Conservation (phyloP, 2,329 filamentous ascomycete species). For the Cercospora zeae-maydis region DNA sequence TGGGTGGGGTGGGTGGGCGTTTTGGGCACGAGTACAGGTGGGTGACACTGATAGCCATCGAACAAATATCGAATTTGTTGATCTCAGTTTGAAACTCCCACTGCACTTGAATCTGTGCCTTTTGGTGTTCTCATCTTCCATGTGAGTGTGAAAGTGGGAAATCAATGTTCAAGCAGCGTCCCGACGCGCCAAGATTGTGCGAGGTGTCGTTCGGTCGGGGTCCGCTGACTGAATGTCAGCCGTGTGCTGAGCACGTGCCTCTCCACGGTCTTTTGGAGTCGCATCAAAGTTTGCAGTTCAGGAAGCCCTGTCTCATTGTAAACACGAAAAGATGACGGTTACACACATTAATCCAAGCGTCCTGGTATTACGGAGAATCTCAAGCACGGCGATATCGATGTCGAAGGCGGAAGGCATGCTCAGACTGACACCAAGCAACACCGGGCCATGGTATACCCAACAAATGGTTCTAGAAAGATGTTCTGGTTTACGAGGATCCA, state of each 20-base stretch:
- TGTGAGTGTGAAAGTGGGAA: no score
- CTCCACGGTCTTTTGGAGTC: neutral
- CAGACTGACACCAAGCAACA: neutral
- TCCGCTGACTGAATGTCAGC: neutral
- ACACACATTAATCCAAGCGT: conserved; percentile 19
- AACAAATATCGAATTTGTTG: neutral
- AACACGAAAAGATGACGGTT: conserved; percentile 16
- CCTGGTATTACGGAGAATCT: conserved; percentile 23
- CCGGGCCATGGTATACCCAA: conserved; percentile 12
- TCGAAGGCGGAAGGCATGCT: conserved; percentile 19
- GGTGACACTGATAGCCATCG: neutral
- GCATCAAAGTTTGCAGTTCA: neutral
- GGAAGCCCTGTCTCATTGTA: neutral
- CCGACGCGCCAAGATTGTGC: neutral
- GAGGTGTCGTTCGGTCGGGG: neutral
- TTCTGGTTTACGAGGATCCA: conserved; percentile 3
- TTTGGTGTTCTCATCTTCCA: no score
- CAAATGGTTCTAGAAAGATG: conserved; percentile 13
- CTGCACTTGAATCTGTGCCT: neutral
- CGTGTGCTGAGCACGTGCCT: neutral
- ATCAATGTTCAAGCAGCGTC: neutral
- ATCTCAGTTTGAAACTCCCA: neutral
- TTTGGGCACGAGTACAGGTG: neutral
- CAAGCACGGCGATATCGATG: conserved; percentile 22
- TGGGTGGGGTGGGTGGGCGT: neutral